These are phyloP conservation scores for Guyanaporus albipodus DNA, from an alignment of 768 basidiomycete species.

Conservation along the genomic window DNA sequence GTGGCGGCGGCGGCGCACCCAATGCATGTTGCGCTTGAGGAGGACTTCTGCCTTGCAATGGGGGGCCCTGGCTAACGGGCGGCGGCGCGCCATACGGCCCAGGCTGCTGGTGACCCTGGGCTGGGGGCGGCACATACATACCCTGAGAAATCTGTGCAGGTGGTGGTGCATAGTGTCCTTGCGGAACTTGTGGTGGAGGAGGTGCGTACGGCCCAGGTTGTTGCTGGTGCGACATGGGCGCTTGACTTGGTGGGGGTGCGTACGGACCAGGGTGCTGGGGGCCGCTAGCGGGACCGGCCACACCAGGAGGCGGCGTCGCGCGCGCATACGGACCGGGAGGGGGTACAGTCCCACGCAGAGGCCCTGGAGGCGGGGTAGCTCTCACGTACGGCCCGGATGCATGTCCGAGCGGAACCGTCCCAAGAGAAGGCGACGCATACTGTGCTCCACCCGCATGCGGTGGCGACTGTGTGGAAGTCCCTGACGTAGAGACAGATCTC, in stretches of 20 bases:
- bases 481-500: conserved; percentile 24
- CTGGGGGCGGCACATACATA: conserved; percentile 20
- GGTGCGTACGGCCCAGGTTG: conserved; percentile 26
- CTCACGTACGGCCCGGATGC: conserved; percentile 35
- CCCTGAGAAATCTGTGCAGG: conserved; percentile 22
- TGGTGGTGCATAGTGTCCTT: conserved; percentile 29
- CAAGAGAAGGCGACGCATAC: conserved; percentile 28
- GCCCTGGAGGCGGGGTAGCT: conserved; percentile 42
- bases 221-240: conserved; percentile 12
- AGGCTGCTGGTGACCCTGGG: conserved; percentile 13
- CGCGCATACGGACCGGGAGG: conserved; percentile 35
- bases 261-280: conserved; percentile 30
- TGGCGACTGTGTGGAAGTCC: conserved; percentile 39
- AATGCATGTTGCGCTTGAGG: conserved; percentile 31
- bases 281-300: conserved; percentile 20
- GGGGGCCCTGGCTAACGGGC: conserved; percentile 24
- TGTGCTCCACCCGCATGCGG: conserved; percentile 33
- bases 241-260: conserved; percentile 19
- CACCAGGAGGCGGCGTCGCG: conserved; percentile 41
- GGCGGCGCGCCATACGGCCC: conserved; percentile 30
- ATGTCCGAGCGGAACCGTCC: conserved; percentile 27
- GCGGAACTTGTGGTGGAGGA: conserved; percentile 23
- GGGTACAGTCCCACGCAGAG: conserved; percentile 28
- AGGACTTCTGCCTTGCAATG: conserved; percentile 28
- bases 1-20: conserved; percentile 18